Evolutionary conservation across 1,284 basidiomycete species (phyloP).

Genomic region (Apiotrichum gracile): DNA sequence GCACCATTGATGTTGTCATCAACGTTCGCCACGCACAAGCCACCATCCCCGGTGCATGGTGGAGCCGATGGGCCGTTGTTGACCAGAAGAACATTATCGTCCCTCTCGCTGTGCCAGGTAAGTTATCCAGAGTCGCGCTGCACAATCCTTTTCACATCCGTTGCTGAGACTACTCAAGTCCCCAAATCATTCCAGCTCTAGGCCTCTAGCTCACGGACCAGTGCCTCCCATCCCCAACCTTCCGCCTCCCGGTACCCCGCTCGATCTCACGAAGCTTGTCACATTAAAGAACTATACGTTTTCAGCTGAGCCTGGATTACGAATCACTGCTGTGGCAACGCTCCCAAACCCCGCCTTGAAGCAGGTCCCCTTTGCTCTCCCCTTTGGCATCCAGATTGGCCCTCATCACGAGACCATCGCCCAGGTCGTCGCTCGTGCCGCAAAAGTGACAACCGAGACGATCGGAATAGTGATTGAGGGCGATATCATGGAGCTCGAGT

Average conservation of each 20-base stretch:
- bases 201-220: conserved; percentile 11
- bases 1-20: conserved; percentile 25
- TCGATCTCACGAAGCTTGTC: conserved; percentile 38
- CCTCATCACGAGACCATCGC: conserved; percentile 27
- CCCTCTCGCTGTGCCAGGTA: conserved; percentile 30
- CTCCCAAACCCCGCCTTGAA: conserved; percentile 29
- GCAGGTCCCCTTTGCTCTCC: conserved; percentile 34
- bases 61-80: conserved; percentile 19
- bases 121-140: conserved; percentile 12
- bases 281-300: conserved; percentile 36
- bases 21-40: conserved; percentile 21
- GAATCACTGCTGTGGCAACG: conserved; percentile 30
- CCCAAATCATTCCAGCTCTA: conserved; percentile 7
- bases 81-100: conserved; percentile 26
- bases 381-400: conserved; percentile 35
- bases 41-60: conserved; percentile 22
- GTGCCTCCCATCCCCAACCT: conserved; percentile 40
- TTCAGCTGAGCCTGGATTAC: conserved; percentile 20
- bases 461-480: conserved; percentile 33
- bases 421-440: conserved; percentile 24
- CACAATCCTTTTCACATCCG: background rate
- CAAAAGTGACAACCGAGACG: conserved; percentile 9
- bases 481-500: conserved; percentile 21
- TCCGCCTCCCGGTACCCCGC: conserved; percentile 32
- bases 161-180: conserved; percentile 5